Evolutionary conservation across 805 yeast species (phyloP).

Genomic region (Schizosaccharomyces octosporus): DNA sequence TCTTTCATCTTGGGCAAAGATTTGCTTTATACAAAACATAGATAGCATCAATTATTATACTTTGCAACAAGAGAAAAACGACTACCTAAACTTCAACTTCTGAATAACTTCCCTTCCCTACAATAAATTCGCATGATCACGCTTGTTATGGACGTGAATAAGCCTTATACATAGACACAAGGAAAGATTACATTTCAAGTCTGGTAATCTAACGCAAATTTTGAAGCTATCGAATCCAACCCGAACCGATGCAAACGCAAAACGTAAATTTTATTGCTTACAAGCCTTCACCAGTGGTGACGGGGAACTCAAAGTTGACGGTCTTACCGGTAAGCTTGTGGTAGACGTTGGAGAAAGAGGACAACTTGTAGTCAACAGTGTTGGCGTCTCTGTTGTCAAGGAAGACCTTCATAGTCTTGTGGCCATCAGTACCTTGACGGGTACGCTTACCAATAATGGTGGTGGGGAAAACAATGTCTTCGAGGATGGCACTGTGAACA

Average conservation of each 20-base stretch:
- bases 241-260: background rate
- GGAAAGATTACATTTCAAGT: background rate
- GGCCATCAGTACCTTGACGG: slow-evolving; percentile 96
- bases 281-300: slow-evolving; percentile 16
- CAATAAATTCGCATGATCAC: too few relatives aligned
- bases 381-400: slow-evolving; percentile 94
- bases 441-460: slow-evolving; percentile 98
- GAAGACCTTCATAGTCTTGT: slow-evolving; percentile 91
- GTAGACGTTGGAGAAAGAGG: slow-evolving; percentile 97
- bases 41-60: too few relatives aligned
- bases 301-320: slow-evolving; percentile 86
- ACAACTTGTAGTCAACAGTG: slow-evolving; percentile 93
- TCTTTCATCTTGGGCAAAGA: too few relatives aligned
- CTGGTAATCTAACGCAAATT: background rate
- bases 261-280: slow-evolving; percentile 7
- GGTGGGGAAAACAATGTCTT: slow-evolving; percentile 98
- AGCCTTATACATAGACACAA: too few relatives aligned
- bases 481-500: slow-evolving; percentile 95
- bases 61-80: too few relatives aligned
- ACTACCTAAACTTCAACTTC: too few relatives aligned
- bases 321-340: slow-evolving; percentile 97
- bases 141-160: too few relatives aligned
- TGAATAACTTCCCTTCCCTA: too few relatives aligned
- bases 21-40: too few relatives aligned
- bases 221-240: background rate